Evolutionary conservation across 1,139 yeast genomes (phyloP).

Genomic region (Hyphopichia buzzinii): DNA sequence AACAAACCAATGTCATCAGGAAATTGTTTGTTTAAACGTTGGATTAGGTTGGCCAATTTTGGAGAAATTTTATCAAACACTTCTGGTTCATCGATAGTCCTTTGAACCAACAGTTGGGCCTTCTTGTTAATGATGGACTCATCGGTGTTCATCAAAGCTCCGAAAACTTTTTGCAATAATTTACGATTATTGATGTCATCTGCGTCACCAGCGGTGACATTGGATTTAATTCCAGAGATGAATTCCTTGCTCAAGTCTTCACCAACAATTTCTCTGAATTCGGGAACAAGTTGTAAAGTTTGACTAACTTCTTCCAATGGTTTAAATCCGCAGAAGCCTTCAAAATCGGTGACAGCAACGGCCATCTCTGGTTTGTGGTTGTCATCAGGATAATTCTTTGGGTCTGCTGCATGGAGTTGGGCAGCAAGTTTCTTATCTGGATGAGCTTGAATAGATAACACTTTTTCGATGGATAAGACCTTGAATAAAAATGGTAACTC

Average conservation of each 20-base stretch:
- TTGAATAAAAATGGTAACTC: slow-evolving; percentile 92
- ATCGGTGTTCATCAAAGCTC: slow-evolving; percentile 76
- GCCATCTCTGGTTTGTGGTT: slow-evolving; percentile 99
- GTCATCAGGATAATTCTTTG: slow-evolving; percentile 93
- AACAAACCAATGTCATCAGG: slow-evolving; percentile 93
- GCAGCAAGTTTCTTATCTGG: slow-evolving; percentile 88
- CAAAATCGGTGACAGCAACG: slow-evolving; percentile 90
- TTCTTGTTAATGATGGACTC: slow-evolving; percentile 51
- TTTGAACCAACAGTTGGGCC: slow-evolving; percentile 60
- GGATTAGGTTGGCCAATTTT: slow-evolving; percentile 67
- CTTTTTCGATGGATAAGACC: slow-evolving; percentile 89
- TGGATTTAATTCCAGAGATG: slow-evolving; percentile 43
- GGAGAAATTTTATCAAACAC: slow-evolving; percentile 41
- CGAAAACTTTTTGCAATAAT: slow-evolving; percentile 71
- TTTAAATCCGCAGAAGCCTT: slow-evolving; percentile 97
- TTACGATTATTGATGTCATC: slow-evolving; percentile 56
- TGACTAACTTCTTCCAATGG: slow-evolving; percentile 76
- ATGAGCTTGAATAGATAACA: slow-evolving; percentile 94
- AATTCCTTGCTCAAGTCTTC: slow-evolving; percentile 54
- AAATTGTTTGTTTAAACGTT: slow-evolving; percentile 79
- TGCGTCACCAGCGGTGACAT: slow-evolving; percentile 42
- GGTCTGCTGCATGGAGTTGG: slow-evolving; percentile 75
- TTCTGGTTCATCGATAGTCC: slow-evolving; percentile 55
- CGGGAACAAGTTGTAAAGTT: slow-evolving; percentile 71
- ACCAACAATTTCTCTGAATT: slow-evolving; percentile 70